A percentile compares a stretch with the other conserved stretches of the same genome.
Conservation (phyloP, 495 filamentous ascomycete species). For the Aspergillus kassunensis region DNA sequence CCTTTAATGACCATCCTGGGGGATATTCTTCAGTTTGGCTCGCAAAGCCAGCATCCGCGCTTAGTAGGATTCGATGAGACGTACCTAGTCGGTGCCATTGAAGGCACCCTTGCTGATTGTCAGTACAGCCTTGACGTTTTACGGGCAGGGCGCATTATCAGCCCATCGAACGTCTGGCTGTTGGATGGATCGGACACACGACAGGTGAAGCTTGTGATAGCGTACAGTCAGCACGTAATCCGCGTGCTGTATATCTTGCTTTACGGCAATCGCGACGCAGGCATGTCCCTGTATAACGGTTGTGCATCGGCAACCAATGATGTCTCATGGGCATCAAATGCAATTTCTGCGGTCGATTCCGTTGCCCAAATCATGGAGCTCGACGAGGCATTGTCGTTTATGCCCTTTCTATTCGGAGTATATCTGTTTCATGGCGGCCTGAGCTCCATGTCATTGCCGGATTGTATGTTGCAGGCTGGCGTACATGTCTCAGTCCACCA, state of each 20-base stretch:
- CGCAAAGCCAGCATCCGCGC: conserved; percentile 69
- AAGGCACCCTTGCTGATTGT: not conserved
- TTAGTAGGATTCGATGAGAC: conserved; percentile 43
- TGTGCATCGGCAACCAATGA: conserved; percentile 56
- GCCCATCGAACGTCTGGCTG: too few relatives aligned
- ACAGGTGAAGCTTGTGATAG: conserved; percentile 20
- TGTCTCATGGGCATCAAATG: conserved; percentile 48
- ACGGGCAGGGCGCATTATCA: not conserved
- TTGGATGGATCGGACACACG: too few relatives aligned
- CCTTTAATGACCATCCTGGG: conserved; percentile 80
- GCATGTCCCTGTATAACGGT: conserved; percentile 53
- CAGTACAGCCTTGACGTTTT: not conserved
- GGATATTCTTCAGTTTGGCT: conserved; percentile 77
- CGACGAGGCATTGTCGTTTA: conserved; percentile 56
- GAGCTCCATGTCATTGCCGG: conserved; percentile 52
- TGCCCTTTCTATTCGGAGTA: conserved; percentile 60
- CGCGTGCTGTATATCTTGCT: conserved; percentile 57
- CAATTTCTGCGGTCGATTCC: conserved; percentile 17
- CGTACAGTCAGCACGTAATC: conserved; percentile 45
- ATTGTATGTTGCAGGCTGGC: conserved; percentile 50
- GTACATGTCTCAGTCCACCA: conserved; percentile 48
- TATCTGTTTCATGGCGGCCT: conserved; percentile 59
- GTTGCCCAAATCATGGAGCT: conserved; percentile 51
- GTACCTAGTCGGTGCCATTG: not conserved
- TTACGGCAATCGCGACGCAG: conserved; percentile 57